These are phyloP conservation scores for Plasmodiophora brassicae DNA, from an alignment of 208 protist species.

Conservation along the genomic window DNA sequence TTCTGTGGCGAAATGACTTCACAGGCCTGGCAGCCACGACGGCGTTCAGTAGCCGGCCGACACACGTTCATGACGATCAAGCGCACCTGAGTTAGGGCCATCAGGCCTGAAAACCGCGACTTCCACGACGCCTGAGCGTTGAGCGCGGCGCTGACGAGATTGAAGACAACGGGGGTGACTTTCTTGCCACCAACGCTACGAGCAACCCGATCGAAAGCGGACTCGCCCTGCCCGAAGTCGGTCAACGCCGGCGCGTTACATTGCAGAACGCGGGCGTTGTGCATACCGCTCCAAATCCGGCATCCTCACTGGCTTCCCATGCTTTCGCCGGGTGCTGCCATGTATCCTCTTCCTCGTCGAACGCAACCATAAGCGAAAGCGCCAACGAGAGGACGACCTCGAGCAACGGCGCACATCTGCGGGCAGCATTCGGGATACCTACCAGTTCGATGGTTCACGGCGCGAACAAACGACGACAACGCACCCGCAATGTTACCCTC, in stretches of 20 bases:
- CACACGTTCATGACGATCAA: neutral
- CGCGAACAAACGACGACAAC: neutral
- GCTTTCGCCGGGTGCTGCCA: neutral
- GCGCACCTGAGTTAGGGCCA: slow-evolving; percentile 59
- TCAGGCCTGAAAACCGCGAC: slow-evolving; percentile 64
- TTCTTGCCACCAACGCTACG: slow-evolving; percentile 60
- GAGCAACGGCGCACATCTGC: neutral
- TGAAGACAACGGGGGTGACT: slow-evolving; percentile 58
- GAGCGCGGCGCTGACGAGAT: slow-evolving; percentile 40
- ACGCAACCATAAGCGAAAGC: slow-evolving; percentile 61
- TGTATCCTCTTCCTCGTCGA: slow-evolving; percentile 54
- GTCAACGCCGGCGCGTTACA: slow-evolving; percentile 15
- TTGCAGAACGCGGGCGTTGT: slow-evolving; percentile 52
- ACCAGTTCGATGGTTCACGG: neutral
- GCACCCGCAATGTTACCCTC: slow-evolving; percentile 43
- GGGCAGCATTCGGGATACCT: neutral
- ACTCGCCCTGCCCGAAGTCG: slow-evolving; percentile 56
- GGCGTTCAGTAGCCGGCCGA: no score
- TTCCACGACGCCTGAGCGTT: slow-evolving; percentile 58
- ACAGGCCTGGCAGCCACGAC: slow-evolving; percentile 69
- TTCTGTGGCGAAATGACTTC: slow-evolving; percentile 51
- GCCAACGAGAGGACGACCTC: slow-evolving; percentile 56
- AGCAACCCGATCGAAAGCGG: slow-evolving; percentile 66
- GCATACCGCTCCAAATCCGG: slow-evolving; percentile 44
- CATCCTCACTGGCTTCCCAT: neutral